These are phyloP conservation scores for Citrus mangshanensis DNA, from an alignment of 345 rosid genomes.

Conservation along the genomic window DNA sequence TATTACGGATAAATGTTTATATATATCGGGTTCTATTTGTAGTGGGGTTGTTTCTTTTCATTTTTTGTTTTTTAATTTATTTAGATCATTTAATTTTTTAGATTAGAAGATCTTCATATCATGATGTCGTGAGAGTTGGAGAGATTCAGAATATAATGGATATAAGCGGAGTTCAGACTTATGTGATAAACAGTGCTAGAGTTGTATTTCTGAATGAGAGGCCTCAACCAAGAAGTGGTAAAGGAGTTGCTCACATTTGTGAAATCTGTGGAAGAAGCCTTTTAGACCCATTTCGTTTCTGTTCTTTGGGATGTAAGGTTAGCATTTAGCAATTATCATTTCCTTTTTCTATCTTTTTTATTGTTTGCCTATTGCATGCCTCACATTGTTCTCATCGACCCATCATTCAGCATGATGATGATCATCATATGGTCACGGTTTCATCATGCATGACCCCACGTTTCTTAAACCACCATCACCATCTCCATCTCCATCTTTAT, in stretches of 20 bases:
- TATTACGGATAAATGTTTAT: background rate
- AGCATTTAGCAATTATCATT: conserved; percentile 7
- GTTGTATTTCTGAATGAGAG: conserved; percentile 83
- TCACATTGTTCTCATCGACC: conserved; percentile 17
- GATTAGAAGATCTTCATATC: conserved; percentile 92
- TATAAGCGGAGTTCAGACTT: conserved; percentile 82
- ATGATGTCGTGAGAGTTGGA: conserved; percentile 79
- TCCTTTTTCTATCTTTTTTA: background rate
- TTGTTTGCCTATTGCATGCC: background rate
- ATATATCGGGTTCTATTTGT: background rate
- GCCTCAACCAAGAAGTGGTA: conserved; percentile 63
- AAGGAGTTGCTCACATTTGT: conserved; percentile 59
- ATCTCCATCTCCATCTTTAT: conserved; percentile 20
- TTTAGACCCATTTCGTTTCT: conserved; percentile 79
- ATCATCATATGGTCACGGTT: conserved; percentile 23
- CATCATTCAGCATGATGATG: conserved; percentile 9
- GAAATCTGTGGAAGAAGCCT: conserved; percentile 84
- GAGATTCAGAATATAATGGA: conserved; percentile 77
- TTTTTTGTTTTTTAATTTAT: background rate
- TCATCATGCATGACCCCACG: conserved; percentile 20
- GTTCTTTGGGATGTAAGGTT: conserved; percentile 96
- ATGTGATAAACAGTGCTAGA: conserved; percentile 85
- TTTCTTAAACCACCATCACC: conserved; percentile 27
- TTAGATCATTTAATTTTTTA: background rate
- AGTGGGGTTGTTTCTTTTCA: background rate